Conservation (phyloP, 2,329 filamentous ascomycete genomes). For the Dactylonectria estremocensis region DNA sequence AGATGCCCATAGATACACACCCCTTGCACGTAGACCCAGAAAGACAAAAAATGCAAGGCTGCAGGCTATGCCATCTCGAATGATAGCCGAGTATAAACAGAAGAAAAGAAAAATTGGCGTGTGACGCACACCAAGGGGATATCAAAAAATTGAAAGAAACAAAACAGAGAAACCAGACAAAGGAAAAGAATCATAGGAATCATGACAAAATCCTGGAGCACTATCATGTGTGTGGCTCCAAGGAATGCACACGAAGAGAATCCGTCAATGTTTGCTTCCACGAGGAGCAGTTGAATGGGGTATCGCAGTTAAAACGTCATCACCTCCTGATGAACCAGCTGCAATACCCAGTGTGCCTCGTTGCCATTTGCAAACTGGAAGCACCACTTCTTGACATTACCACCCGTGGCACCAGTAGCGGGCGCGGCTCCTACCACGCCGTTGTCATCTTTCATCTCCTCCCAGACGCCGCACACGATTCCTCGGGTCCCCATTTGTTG, state of each 20-base stretch:
- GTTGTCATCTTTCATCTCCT: constrained; percentile 77
- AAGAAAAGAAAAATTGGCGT: constrained; percentile 32
- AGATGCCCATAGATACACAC: constrained; percentile 40
- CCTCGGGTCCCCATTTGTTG: constrained; percentile 87
- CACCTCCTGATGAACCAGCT: constrained; percentile 71
- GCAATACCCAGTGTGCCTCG: constrained; percentile 70
- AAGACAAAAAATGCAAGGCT: constrained; percentile 42
- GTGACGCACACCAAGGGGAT: constrained; percentile 40
- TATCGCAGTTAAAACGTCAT: constrained; percentile 51
- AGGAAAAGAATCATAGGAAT: neutral
- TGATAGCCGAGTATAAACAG: constrained; percentile 25
- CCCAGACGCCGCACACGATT: constrained; percentile 91
- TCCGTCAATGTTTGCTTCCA: neutral
- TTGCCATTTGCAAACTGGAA: constrained; percentile 70
- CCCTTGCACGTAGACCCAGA: constrained; percentile 25
- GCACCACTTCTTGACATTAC: constrained; percentile 75
- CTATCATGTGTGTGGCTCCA: constrained; percentile 19
- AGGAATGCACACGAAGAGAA: constrained; percentile 16
- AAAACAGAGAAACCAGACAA: constrained; percentile 28
- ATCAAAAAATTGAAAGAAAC: constrained; percentile 40
- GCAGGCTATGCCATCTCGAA: constrained; percentile 26
- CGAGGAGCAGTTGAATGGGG: constrained; percentile 5
- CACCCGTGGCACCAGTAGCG: constrained; percentile 65
- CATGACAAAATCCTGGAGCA: neutral
- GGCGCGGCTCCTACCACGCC: constrained; percentile 69